phyloP scores from a whole-genome alignment of 176 grass and related monocot species.

The Panicum miliaceum region DNA sequence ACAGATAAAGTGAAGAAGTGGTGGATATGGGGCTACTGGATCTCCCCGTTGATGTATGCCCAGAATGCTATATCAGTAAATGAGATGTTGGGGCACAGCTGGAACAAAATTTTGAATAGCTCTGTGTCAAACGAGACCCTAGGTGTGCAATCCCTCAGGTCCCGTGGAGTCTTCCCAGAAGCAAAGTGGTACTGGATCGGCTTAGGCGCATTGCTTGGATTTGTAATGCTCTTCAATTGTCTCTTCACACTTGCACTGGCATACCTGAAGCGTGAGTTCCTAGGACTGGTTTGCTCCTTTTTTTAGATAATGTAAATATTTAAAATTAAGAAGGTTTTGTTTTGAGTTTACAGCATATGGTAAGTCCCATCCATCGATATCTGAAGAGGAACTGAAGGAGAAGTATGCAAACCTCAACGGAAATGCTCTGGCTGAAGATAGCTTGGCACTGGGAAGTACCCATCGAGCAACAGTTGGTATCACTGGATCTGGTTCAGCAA shows the following conservation, averaged over 20 bases:
- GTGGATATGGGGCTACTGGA: slow-evolving; percentile 99
- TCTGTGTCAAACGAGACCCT: slow-evolving; percentile 43
- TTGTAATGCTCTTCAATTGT: slow-evolving; percentile 76
- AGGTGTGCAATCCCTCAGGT: slow-evolving; percentile 61
- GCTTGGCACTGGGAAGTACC: slow-evolving; percentile 46
- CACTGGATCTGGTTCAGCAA: slow-evolving; percentile 16
- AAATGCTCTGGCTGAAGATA: slow-evolving; percentile 43
- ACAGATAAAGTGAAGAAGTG: slow-evolving; percentile 39
- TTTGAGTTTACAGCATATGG: slow-evolving; percentile 70
- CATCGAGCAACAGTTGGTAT: slow-evolving; percentile 13
- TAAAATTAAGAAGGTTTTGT: slow-evolving; percentile 29
- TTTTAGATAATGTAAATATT: slow-evolving; percentile 18
- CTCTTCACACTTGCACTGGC: slow-evolving; percentile 74
- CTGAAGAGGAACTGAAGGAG: slow-evolving; percentile 78
- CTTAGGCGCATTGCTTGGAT: slow-evolving; percentile 77
- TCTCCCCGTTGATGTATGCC: slow-evolving; percentile 89
- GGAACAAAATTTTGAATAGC: slow-evolving; percentile 58
- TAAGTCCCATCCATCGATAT: slow-evolving; percentile 62
- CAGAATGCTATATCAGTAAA: slow-evolving; percentile 89
- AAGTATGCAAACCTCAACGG: slow-evolving; percentile 74
- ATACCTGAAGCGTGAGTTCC: slow-evolving; percentile 67
- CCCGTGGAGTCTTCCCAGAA: slow-evolving; percentile 82
- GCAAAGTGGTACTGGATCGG: slow-evolving; percentile 98
- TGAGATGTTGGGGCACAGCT: slow-evolving; percentile 81
- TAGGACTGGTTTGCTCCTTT: slow-evolving; percentile 3